phyloP scores from a whole-genome alignment of 148 eudicot species.

The Drosera capensis region DNA sequence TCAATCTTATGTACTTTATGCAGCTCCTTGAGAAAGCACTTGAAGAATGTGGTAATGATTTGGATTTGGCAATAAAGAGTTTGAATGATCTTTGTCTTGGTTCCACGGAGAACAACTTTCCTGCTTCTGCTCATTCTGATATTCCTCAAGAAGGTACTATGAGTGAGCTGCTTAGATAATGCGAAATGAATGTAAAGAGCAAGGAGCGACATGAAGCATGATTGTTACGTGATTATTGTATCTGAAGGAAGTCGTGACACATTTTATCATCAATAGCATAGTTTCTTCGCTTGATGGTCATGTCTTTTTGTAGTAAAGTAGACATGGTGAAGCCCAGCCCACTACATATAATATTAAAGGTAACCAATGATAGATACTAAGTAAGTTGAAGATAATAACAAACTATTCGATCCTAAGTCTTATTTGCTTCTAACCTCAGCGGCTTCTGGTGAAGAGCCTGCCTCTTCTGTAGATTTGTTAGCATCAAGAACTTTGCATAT shows the following conservation, averaged over 20 bases:
- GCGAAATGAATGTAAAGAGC: too few species aligned
- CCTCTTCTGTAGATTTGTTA: conserved; percentile 17
- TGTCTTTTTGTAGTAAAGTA: too few species aligned
- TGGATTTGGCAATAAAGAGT: conserved; percentile 66
- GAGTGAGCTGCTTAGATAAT: conserved; percentile 23
- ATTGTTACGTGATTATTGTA: too few species aligned
- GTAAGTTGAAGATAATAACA: too few species aligned
- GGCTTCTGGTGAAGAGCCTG: conserved; percentile 19
- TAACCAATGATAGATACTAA: too few species aligned
- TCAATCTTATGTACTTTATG: neutral
- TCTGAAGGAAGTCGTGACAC: too few species aligned
- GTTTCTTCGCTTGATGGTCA: too few species aligned
- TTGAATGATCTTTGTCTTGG: conserved; percentile 62
- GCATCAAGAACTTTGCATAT: conserved; percentile 15
- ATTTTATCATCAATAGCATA: too few species aligned
- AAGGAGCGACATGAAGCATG: neutral
- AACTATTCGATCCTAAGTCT: neutral
- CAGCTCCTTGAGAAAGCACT: conserved; percentile 65
- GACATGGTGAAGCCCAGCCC: too few species aligned
- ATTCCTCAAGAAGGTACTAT: conserved; percentile 16
- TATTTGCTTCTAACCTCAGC: conserved; percentile 8
- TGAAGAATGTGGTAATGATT: conserved; percentile 57
- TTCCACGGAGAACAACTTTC: conserved; percentile 17
- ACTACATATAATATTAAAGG: too few species aligned
- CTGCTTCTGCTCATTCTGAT: conserved; percentile 18